Conservation (phyloP, 257 asterid genomes). For the Lithospermum erythrorhizon region DNA sequence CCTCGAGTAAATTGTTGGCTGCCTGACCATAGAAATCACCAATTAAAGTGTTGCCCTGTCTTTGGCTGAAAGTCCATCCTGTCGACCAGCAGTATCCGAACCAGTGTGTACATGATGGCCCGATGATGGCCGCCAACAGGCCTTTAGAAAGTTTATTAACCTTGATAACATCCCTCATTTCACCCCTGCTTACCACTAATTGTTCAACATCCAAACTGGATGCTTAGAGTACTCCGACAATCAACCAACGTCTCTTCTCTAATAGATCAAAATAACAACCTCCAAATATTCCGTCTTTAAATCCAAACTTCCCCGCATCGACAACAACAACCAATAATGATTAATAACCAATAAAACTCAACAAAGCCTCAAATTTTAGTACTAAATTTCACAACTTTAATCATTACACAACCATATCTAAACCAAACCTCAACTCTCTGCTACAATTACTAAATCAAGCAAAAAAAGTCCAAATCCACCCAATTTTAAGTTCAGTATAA, state of each 20-base stretch:
- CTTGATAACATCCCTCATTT: slow-evolving; percentile 57
- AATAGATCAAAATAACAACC: background rate
- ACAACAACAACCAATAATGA: background rate
- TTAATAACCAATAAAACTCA: slow-evolving; percentile 3
- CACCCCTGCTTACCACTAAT: slow-evolving; percentile 31
- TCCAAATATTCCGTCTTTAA: slow-evolving; percentile 1
- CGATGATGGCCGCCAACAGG: slow-evolving; percentile 36
- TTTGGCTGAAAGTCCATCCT: slow-evolving; percentile 44
- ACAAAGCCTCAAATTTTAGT: slow-evolving; percentile 15
- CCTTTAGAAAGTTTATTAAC: slow-evolving; percentile 36
- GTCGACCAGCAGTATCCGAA: slow-evolving; percentile 37
- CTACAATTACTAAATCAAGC: background rate
- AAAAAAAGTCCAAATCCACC: slow-evolving; percentile 16
- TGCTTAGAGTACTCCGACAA: slow-evolving; percentile 16
- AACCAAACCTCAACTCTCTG: background rate
- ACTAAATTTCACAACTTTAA: slow-evolving; percentile 1
- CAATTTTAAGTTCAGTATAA: slow-evolving; percentile 5
- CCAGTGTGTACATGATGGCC: slow-evolving; percentile 18
- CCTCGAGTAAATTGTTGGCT: slow-evolving; percentile 48
- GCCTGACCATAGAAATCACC: slow-evolving; percentile 50
- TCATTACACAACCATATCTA: background rate
- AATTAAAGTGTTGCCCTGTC: slow-evolving; percentile 36
- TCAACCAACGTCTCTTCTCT: slow-evolving; percentile 15
- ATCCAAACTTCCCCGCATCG: background rate
- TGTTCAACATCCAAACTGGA: slow-evolving; percentile 46